Base-by-base conservation (phyloP, 495 filamentous ascomycete species). In the Penicillium flavigenum region DNA sequence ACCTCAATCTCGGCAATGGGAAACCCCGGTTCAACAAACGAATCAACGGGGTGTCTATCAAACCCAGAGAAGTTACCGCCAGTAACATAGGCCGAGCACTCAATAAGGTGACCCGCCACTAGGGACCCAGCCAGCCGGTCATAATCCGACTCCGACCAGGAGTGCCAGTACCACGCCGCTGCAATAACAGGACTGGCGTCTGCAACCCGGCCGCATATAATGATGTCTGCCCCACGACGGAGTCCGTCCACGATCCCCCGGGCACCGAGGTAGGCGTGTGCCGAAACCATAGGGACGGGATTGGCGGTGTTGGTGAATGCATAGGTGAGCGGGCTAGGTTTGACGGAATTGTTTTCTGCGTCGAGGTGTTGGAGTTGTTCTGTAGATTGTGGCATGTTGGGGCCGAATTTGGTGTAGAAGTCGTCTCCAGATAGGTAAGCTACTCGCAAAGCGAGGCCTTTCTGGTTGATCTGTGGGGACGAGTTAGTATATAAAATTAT, bases 11-110 rank as follows among this genome's bases (percentile, higher is more conserved):
- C 75, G n/a, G 55, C 73, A 34, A 84, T 78, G 1, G 68, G 60
- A 53, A 71, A 69, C 2, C 76, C 67, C 17, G 73, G 68, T 1
- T 73, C 67, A 19, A 77, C 24, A 36, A 77, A 66, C 0, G 61
- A 62, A 4, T 75, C 58, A 14, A 71, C 12, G 0, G 54, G 14
- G 64, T 65, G 67, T 24, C 48, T 38, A 39, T 72, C 74, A 60
- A 83, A 83, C 0, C 81, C 82, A 1, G 76, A 57, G 58, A 79
- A 86, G 56, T 85, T 81, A 0, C 69, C 77, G 5, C 82, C 81
- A 32, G 72, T 78, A 11, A 80, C 78, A 60, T 83, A 83, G 3
- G 73, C 59, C 0, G 72, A 74, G 58, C 81, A 83, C 56, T 83
- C 81, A 52, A 82, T 79, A 9, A 83, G 54, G 68, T 83, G 79